Base-by-base conservation (phyloP, 805 yeast genomes). In the Myxozyma udenii region DNA sequence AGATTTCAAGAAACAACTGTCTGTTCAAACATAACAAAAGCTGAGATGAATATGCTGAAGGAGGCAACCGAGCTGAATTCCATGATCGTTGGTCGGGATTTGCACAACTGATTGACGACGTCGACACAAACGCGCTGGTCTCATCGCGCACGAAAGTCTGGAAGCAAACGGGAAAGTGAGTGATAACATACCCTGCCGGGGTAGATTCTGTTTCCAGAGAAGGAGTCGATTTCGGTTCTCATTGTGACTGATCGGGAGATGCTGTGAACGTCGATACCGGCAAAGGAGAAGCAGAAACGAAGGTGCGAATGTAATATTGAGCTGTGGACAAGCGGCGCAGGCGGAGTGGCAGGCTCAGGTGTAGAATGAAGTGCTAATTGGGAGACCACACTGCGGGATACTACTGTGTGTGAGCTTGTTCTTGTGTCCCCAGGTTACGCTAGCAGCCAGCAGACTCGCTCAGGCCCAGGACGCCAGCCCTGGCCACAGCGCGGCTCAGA, bases 191-290 rank as follows among this genome's bases (percentile, higher is more conserved):
- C 68, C 84, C 97, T 88, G 80, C 98, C 99, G 82, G 98, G 98
- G 95, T 91, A 93, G 84, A 93, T 91, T 81, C 91, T 93, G 73
- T 91, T 78, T 78, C 98, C 98, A 71, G 98, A 91, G 83, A 93
- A 93, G 74, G 98, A 87, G 79, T 93, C 98, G 81, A 91, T 80
- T 86, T 93, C 98, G 79, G 93, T 87, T 95, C 93, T 93, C 98
- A 93, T 93, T 79, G 71, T 47, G 58, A 19, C 45, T 45, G n/a
- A n/a, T n/a, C n/a, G 48, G 24, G 54, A 45, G 37, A 46, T 45
- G 33, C 33, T 28, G 33, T 28, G 33, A 9, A 9, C 12, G 14
- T 28, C 9, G 9, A 14, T 28, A 28, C 12, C 25, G 57, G 37
- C 4, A 61, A 36, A 6, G 55, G 22, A 14, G 41, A 19, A 3